These are phyloP conservation scores for Chalaropsis thielavioides DNA, from an alignment of 2,329 filamentous ascomycete species.

Conservation along the genomic window DNA sequence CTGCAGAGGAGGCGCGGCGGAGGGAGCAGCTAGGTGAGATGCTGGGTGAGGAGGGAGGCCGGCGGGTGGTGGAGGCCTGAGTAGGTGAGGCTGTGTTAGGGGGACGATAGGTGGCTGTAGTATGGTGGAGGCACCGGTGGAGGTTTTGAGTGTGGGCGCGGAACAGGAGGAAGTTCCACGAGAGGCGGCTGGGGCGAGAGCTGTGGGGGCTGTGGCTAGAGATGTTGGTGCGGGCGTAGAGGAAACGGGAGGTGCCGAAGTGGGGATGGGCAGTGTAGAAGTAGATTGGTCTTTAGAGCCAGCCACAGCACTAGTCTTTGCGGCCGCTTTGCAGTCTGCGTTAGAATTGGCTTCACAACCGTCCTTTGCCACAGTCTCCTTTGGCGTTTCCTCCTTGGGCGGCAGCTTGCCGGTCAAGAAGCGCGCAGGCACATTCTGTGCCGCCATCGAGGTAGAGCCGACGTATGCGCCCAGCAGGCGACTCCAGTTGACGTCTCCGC, in stretches of 20 bases:
- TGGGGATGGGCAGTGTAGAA: not conserved
- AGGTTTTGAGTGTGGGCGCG: not conserved
- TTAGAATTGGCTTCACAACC: not conserved
- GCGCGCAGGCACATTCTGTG: constrained; percentile 63
- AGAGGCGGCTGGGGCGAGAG: not conserved
- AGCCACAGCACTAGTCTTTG: not conserved
- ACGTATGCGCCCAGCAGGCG: constrained; percentile 69
- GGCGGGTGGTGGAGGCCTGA: constrained; percentile 13
- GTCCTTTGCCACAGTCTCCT: not conserved
- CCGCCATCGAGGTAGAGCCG: constrained; percentile 49
- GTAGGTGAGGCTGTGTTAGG: constrained; percentile 8
- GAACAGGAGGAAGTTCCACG: not conserved
- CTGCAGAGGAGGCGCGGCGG: not conserved
- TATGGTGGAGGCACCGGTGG: not conserved
- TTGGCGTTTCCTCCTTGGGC: not conserved
- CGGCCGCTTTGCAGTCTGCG: not conserved
- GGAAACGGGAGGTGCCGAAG: not conserved
- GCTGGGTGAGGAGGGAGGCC: constrained; percentile 4
- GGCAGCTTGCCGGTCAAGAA: constrained; percentile 35
- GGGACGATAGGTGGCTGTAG: constrained; percentile 12
- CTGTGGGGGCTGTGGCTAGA: not conserved
- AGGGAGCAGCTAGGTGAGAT: not conserved
- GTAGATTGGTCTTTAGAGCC: not conserved
- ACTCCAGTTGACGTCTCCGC: constrained; percentile 71
- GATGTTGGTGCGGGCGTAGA: not conserved